Conservation (phyloP, 2,329 filamentous ascomycete genomes). For the Domatiomyces globalis region DNA sequence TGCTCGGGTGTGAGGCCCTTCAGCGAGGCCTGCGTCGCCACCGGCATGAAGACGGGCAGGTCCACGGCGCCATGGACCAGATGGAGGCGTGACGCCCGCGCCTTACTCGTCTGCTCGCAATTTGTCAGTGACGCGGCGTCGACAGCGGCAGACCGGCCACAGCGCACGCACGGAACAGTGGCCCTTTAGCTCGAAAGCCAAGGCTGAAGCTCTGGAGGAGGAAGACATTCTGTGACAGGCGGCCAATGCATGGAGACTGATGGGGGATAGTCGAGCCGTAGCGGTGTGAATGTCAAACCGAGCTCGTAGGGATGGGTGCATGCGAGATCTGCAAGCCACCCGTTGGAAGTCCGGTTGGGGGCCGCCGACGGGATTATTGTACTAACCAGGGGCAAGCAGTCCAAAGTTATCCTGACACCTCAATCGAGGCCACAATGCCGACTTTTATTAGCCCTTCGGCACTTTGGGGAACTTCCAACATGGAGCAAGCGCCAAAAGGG, state of each 20-base stretch:
- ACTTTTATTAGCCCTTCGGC: not conserved
- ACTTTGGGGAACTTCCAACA: too few relatives aligned
- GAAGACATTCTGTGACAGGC: conserved; percentile 13
- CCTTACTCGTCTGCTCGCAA: conserved; percentile 65
- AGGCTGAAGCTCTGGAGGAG: conserved; percentile 36
- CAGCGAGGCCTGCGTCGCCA: conserved; percentile 88
- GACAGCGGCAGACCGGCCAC: conserved; percentile 1
- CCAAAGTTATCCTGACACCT: conserved; percentile 6
- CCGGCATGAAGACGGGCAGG: conserved; percentile 94
- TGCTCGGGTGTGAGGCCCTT: conserved; percentile 91
- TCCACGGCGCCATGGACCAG: conserved; percentile 85
- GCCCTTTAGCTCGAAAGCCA: conserved; percentile 64
- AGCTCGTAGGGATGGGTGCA: conserved; percentile 7
- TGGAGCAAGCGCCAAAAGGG: not conserved
- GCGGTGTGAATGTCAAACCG: conserved; percentile 14
- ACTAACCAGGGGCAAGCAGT: conserved; percentile 1
- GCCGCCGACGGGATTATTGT: too few relatives aligned
- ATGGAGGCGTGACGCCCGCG: conserved; percentile 71
- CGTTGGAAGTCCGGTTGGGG: not conserved
- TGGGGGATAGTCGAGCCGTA: conserved; percentile 1
- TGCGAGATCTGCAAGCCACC: conserved; percentile 5
- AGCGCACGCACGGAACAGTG: conserved; percentile 57
- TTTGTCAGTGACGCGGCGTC: conserved; percentile 6
- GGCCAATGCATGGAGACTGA: conserved; percentile 11
- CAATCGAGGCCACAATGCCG: conserved; percentile 6